A percentile compares a stretch with the other conserved stretches of the same genome.
phyloP scores from a whole-genome alignment of 768 basidiomycete species.

The Boletus pseudo-olivaceus region DNA sequence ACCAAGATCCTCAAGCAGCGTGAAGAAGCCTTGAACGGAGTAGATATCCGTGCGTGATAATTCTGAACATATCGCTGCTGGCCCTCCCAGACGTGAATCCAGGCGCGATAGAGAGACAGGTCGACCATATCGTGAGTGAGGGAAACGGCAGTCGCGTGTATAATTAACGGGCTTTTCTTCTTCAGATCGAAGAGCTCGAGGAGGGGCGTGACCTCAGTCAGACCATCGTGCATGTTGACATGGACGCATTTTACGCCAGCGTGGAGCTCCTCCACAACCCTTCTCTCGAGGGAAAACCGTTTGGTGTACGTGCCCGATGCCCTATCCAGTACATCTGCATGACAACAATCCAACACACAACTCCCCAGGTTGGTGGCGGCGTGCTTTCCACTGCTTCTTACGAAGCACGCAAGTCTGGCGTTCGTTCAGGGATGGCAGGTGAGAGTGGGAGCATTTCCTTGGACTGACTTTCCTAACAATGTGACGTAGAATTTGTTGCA shows the following conservation, averaged over 20 bases:
- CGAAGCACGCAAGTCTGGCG: slow-evolving; percentile 85
- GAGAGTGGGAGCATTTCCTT: slow-evolving; percentile 10
- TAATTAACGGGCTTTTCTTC: background rate
- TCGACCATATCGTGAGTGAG: slow-evolving; percentile 67
- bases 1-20: slow-evolving; percentile 60
- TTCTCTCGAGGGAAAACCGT: slow-evolving; percentile 64
- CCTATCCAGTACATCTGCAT: background rate
- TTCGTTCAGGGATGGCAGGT: slow-evolving; percentile 96
- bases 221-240: slow-evolving; percentile 90
- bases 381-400: slow-evolving; percentile 90
- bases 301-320: slow-evolving; percentile 50
- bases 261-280: slow-evolving; percentile 72
- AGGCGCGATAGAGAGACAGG: slow-evolving; percentile 61
- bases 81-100: background rate
- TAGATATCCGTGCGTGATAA: slow-evolving; percentile 50
- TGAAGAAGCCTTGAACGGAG: slow-evolving; percentile 53
- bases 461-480: background rate
- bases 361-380: slow-evolving; percentile 68
- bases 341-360: slow-evolving; percentile 1
- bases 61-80: background rate
- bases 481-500: slow-evolving; percentile 73
- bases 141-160: background rate
- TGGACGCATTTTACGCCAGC: slow-evolving; percentile 90
- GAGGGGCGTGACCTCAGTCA: slow-evolving; percentile 73
- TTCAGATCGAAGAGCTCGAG: slow-evolving; percentile 66